Base-by-base conservation (phyloP, 495 filamentous ascomycete species). In the Extremus antarcticus region DNA sequence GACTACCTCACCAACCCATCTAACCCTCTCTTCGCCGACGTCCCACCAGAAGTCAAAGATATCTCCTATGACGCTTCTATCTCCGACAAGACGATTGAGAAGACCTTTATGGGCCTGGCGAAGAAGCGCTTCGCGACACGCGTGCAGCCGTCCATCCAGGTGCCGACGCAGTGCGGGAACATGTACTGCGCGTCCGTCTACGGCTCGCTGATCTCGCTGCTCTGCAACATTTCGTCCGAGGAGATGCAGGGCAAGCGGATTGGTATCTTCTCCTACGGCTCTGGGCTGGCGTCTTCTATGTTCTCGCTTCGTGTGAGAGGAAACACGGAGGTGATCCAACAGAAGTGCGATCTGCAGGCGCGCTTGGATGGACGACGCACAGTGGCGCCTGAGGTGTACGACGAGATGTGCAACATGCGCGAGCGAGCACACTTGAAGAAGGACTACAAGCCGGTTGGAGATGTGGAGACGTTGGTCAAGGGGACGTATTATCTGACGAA, bases 161-260 rank as follows among this genome's bases (percentile, higher is more conserved):
- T 94, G 21, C 85, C 92, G 35, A 96, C 90, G 43, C 84, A 88
- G 74, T 95, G 90, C 71, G 94, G 92, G 71, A 98, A 98, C 79
- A 98, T 96, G 94, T 98, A 98, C 76, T 90, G 85, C 64, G 92
- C 85, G 48, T 95, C 88, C 67, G 87, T 98, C 61, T 98, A 90
- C 75, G 83, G 82, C 55, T 88, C 88, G 53, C 76, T 98, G 43
- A 79, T 81, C 68, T 84, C 82, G 62, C 68, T 97, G 55, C 66
- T 98, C 59, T 76, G 78, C 70, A 83, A 90, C 66, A 74, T 90
- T 53, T 74, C 77, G 58, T 81, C 80, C 66, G 82, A 81, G 47
- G 73, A 76, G 25, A 76, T 90, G 53, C 76, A 86, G 69, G 85
- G 88, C 62, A 95, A 94, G 84, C 82, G 87, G 53, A 77, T 98